Base-by-base conservation (phyloP, 495 filamentous ascomycete species). In the Tuber borchii region DNA sequence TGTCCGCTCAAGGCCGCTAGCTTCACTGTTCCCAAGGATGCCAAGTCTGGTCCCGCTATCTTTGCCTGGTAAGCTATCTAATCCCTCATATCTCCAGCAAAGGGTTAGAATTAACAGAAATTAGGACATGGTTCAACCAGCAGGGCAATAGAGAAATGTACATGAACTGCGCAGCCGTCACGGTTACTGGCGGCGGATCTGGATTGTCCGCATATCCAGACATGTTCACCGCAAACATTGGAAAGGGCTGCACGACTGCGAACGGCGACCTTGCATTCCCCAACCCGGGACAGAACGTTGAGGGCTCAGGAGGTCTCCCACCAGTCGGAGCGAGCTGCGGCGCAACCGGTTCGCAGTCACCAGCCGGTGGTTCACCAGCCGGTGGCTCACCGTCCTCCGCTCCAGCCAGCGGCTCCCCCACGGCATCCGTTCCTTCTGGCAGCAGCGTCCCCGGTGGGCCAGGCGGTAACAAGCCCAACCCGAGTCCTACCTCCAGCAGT, bases 161-260 rank as follows among this genome's bases (percentile, higher is more conserved):
- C 71, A 72, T 72, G 71, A 46, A 44, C 17, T 72, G 71, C 9
- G 42, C 87, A 0, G 85, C 86, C 34, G 84, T 88, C 74, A 86
- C 84, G n/a, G 51, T 51, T n/a, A 48, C 31, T 34, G 34, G 71
- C n/a, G 71, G 48, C 5, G 71, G 42, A 9, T 34, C 26, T 8
- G 71, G 71, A 12, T 48, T 72, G 42, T 34, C 71, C 43, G 22
- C 37, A 34, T 51, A 26, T 16, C 71, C 71, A 20, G 43, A 72
- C 31, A 72, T 72, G 19, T 45, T 72, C 42, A 72, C 7, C 26
- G 71, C 42, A 26, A 72, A 72, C 48, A 72, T 72, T n/a, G 42
- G 71, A 37, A 72, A 72, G 17, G n/a, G 14, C 71, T 72, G 71
- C 9, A 6, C 20, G 0, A 72, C 42, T n/a, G n/a, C 0, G 12